A percentile compares a stretch with the other conserved stretches of the same genome.
Evolutionary conservation across 140 eudicot genomes (phyloP).

Genomic region (Anethum foeniculum): DNA sequence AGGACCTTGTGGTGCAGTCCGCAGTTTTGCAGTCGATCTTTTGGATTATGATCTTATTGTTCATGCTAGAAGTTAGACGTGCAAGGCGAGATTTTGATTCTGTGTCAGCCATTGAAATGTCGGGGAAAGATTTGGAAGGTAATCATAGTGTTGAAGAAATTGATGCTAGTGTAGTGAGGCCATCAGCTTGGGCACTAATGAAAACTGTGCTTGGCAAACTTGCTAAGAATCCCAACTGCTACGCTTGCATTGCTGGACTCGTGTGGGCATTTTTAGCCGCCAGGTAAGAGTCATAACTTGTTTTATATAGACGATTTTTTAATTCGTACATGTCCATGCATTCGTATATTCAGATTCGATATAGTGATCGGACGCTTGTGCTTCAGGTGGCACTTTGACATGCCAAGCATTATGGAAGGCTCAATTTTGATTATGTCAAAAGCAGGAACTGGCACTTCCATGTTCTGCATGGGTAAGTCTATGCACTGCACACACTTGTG

Average conservation of each 20-base stretch:
- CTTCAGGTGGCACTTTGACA: conserved; percentile 47
- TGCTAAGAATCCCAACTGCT: conserved; percentile 57
- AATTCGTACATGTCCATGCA: neutral
- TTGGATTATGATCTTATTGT: conserved; percentile 47
- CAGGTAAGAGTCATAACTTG: conserved; percentile 22
- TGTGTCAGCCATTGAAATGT: neutral
- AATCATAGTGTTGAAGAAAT: neutral
- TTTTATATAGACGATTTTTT: neutral
- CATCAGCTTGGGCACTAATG: conserved; percentile 24
- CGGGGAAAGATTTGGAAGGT: conserved; percentile 13
- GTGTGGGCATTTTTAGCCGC: conserved; percentile 51
- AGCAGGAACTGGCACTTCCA: conserved; percentile 71
- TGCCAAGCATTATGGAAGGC: conserved; percentile 62
- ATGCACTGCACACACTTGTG: too few species aligned
- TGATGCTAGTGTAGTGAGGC: conserved; percentile 5
- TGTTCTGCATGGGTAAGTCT: conserved; percentile 63
- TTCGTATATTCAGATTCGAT: neutral
- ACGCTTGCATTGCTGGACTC: conserved; percentile 55
- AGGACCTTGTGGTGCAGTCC: conserved; percentile 51
- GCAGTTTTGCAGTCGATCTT: conserved; percentile 43
- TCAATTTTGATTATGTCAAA: conserved; percentile 55
- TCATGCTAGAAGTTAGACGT: conserved; percentile 39
- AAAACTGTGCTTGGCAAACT: conserved; percentile 47
- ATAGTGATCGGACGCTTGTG: neutral
- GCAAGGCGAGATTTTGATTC: conserved; percentile 13